A percentile compares a stretch with the other conserved stretches of the same genome.
Evolutionary conservation across 371 early-diverging fungal genomes (phyloP).

Genomic region (Mortierella sp.): DNA sequence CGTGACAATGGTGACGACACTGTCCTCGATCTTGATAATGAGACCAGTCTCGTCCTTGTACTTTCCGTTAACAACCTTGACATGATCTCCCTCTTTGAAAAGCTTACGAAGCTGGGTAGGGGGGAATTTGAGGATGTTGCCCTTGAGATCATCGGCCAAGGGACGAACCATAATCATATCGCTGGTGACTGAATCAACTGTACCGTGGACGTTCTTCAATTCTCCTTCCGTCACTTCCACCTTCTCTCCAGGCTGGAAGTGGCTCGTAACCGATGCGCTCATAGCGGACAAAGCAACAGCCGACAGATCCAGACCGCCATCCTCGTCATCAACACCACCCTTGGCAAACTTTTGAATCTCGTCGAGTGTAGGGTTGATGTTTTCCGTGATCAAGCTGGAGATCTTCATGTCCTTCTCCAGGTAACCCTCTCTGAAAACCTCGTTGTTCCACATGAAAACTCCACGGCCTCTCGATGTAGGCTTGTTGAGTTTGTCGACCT

Average conservation of each 20-base stretch:
- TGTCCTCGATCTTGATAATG: slow-evolving; percentile 84
- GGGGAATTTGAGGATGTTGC: slow-evolving; percentile 59
- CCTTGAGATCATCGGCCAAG: slow-evolving; percentile 65
- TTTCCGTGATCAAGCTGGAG: slow-evolving; percentile 75
- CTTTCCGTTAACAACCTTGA: slow-evolving; percentile 93
- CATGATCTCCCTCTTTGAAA: slow-evolving; percentile 93
- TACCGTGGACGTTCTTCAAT: slow-evolving; percentile 86
- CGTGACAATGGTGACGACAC: slow-evolving; percentile 85
- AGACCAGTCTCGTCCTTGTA: slow-evolving; percentile 91
- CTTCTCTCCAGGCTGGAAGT: slow-evolving; percentile 88
- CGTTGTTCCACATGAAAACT: slow-evolving; percentile 84
- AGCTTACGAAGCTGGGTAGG: slow-evolving; percentile 86
- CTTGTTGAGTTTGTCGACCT: slow-evolving; percentile 62
- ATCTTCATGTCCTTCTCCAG: slow-evolving; percentile 92
- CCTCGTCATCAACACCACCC: slow-evolving; percentile 72
- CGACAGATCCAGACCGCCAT: slow-evolving; percentile 63
- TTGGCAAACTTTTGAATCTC: slow-evolving; percentile 90
- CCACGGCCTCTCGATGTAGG: slow-evolving; percentile 67
- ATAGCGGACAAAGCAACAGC: slow-evolving; percentile 63
- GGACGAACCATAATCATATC: slow-evolving; percentile 74
- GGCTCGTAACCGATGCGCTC: slow-evolving; percentile 59
- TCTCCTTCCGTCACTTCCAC: slow-evolving; percentile 94
- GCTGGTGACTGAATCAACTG: slow-evolving; percentile 78
- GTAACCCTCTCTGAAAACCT: slow-evolving; percentile 91
- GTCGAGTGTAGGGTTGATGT: slow-evolving; percentile 92